Conservation (phyloP, 2,329 filamentous ascomycete genomes). For the Cladosporium sp. region DNA sequence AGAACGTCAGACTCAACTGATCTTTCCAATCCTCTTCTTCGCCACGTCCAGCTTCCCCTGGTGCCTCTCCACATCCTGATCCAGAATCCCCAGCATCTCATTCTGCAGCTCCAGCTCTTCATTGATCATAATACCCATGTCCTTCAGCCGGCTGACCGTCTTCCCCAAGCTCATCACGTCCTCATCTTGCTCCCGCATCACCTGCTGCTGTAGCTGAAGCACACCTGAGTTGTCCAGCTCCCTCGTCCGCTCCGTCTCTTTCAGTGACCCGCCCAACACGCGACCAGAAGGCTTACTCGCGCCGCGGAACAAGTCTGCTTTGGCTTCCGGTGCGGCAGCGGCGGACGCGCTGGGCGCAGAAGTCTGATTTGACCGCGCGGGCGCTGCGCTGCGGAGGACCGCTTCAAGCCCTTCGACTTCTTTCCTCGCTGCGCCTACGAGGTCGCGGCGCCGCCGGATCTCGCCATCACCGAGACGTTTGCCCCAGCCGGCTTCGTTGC, state of each 20-base stretch:
- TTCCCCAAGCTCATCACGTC: constrained; percentile 63
- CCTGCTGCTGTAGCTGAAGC: constrained; percentile 64
- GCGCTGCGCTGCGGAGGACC: constrained; percentile 51
- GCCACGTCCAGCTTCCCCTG: constrained; percentile 65
- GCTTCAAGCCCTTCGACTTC: constrained; percentile 72
- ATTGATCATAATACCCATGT: constrained; percentile 72
- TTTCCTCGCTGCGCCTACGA: constrained; percentile 62
- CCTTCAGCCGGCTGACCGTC: constrained; percentile 65
- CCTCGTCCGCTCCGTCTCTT: constrained; percentile 68
- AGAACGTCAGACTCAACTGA: constrained; percentile 32
- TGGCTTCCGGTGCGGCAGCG: constrained; percentile 31
- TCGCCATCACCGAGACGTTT: constrained; percentile 65
- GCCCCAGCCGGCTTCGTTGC: constrained; percentile 26
- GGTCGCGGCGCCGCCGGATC: constrained; percentile 62
- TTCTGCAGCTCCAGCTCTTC: constrained; percentile 67
- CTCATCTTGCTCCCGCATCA: constrained; percentile 69
- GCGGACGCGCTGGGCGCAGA: constrained; percentile 22
- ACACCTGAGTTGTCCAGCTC: constrained; percentile 72
- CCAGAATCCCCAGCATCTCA: constrained; percentile 60
- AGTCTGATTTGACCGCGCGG: constrained; percentile 1
- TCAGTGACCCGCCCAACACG: constrained; percentile 63
- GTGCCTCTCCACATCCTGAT: constrained; percentile 60
- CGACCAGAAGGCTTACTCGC: constrained; percentile 43
- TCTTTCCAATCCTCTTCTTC: constrained; percentile 65
- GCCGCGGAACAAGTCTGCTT: constrained; percentile 30